phyloP scores from a whole-genome alignment of 495 filamentous ascomycete genomes.

The Clavariopsis aquatica region DNA sequence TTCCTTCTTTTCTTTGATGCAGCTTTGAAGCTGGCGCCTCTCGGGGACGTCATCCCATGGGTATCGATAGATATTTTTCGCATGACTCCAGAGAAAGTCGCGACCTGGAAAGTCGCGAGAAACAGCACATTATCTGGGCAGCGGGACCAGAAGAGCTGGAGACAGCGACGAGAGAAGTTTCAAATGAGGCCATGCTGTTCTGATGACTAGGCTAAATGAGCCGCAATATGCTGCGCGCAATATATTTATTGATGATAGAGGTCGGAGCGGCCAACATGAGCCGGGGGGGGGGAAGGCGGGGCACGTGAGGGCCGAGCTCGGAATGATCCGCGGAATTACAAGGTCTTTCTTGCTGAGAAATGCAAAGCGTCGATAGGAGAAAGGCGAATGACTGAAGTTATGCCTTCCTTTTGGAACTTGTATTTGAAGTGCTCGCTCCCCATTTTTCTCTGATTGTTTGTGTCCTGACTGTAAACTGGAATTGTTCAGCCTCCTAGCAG shows the following conservation, averaged over 20 bases:
- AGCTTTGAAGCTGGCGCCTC: constrained; percentile 9
- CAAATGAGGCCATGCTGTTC: constrained; percentile 33
- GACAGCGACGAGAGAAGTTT: background rate
- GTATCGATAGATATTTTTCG: constrained; percentile 35
- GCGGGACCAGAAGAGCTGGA: background rate
- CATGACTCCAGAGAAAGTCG: constrained; percentile 11
- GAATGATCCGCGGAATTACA: constrained; percentile 24
- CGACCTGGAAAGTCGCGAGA: constrained; percentile 2
- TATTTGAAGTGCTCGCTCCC: background rate
- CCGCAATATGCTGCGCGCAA: constrained; percentile 28
- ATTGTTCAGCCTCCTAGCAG: background rate
- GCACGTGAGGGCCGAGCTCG: constrained; percentile 8
- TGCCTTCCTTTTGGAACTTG: background rate
- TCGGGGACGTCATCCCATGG: constrained; percentile 30
- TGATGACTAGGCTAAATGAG: constrained; percentile 36
- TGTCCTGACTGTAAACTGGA: background rate
- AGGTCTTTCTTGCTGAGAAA: constrained; percentile 1
- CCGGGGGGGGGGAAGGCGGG: background rate
- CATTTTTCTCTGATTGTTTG: background rate
- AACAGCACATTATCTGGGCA: constrained; percentile 20
- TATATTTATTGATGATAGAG: constrained; percentile 19
- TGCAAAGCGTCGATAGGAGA: constrained; percentile 32
- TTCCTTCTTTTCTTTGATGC: constrained; percentile 19
- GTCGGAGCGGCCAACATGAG: constrained; percentile 18
- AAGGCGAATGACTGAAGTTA: constrained; percentile 11